These are phyloP conservation scores for Selaginella moellendorffii DNA, from an alignment of 75 land plant species.

Conservation along the genomic window DNA sequence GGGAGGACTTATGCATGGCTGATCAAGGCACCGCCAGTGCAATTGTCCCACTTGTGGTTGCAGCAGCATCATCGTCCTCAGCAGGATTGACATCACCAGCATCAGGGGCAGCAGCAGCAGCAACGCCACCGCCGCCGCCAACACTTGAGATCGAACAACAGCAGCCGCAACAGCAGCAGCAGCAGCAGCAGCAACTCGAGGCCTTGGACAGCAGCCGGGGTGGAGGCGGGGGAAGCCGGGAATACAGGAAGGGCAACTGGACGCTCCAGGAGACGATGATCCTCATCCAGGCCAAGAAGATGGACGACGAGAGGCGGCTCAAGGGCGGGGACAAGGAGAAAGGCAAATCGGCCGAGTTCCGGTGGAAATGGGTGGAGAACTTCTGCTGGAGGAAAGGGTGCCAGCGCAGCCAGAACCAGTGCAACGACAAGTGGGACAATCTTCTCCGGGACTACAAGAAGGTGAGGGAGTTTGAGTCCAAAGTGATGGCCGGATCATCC, in stretches of 20 bases:
- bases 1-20: too few species aligned
- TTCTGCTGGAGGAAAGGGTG: conserved; percentile 50
- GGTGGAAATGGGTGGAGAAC: conserved; percentile 75
- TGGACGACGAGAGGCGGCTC: conserved; percentile 56
- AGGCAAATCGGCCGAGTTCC: conserved; percentile 35
- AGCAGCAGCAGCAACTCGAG: too few species aligned
- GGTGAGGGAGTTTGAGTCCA: conserved; percentile 3
- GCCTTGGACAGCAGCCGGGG: too few species aligned
- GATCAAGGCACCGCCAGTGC: too few species aligned
- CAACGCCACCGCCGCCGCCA: not conserved
- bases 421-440: conserved; percentile 77
- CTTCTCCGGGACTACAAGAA: conserved; percentile 36
- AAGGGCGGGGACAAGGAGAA: conserved; percentile 25
- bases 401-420: conserved; percentile 57
- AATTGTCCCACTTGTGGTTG: too few species aligned
- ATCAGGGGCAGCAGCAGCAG: not conserved
- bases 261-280: conserved; percentile 50
- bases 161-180: too few species aligned
- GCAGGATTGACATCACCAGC: not conserved
- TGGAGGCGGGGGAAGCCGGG: conserved; percentile 21
- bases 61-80: too few species aligned
- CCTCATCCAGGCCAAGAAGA: conserved; percentile 51
- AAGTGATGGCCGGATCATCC: not conserved
- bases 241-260: conserved; percentile 67
- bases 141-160: not conserved